Evolutionary conservation across 2,329 filamentous ascomycete species (phyloP), one percentile per base, ranked within the genome.

Genomic region (Myriosclerotinia scirpicola): DNA sequence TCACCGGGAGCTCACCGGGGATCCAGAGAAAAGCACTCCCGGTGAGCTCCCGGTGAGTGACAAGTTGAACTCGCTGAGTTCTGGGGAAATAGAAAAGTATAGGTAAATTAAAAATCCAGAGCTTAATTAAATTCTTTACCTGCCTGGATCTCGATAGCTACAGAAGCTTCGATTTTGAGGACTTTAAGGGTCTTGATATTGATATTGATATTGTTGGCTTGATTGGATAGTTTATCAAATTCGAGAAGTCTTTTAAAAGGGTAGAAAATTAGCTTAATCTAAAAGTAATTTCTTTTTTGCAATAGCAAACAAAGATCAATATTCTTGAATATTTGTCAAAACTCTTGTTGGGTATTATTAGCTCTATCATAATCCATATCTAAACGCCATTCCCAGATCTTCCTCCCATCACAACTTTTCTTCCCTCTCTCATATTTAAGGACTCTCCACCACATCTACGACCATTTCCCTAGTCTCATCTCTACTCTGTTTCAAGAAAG

Each of bases 401-500:
- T 9, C 17, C 14, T 30, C 14, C 20, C 8, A 6, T 30, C 36
- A 20, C 17, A n/a, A 38, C 9, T 3, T 15, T 44, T 17, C 36
- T 8, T 5, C 17, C 14, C 26, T 0, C 9, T 40, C 42, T 36
- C 14, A 42, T 2, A 60, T 22, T 30, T 42, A 60, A 22, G 58
- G 44, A 30, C 44, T 50, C n/a, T 30, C 34, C 22, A 60, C 54
- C 1, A 65, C 26, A 17, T 42, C 34, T 15, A 65, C 64, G 14
- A 50, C 67, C n/a, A 71, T 70, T 2, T 69, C 67, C 46, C 85
- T 86, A 0, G 93, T 97, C 81, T 97, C 93, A 75, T 97, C 92
- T 22, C 94, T 83, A 4, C 91, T 89, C 78, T 96, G 91, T 78
- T 92, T 96, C 70, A 98, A 78, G 77, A 98, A 98, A 0, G 93